Evolutionary conservation across 1,284 basidiomycete species (phyloP), one percentile per base, ranked within the genome.

Genomic region (Tilletiaria anomala): DNA sequence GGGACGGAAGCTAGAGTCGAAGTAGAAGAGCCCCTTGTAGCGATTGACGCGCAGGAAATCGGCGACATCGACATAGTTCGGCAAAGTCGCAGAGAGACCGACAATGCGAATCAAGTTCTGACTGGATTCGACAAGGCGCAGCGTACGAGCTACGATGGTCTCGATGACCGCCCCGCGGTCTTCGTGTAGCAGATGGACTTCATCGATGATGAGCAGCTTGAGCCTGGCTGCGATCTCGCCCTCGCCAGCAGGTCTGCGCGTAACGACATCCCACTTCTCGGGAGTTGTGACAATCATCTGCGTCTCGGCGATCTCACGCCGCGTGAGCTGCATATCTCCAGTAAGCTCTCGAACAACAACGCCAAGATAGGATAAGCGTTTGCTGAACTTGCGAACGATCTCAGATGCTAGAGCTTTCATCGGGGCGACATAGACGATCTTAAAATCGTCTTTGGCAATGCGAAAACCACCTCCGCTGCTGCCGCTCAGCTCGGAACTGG

Each of bases 181-280:
- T 71, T 97, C 93, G 58, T 96, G 94, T 33, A 99, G 75, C 20
- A 99, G 71, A 70, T 99, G 93, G 0, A 99, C 86, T 68, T 99
- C 93, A 58, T 99, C 93, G 50, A 97, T 94, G 60, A 99, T 96
- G 31, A 99, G 74, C 14, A 99, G 73, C 61, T 88, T 88, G 51
- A 97, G 76, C 71, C 79, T 83, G 35, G 54, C 45, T 10, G 86
- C 86, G 18, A 97, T 73, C 65, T 96, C 89, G 11, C 89, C 89
- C 68, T 96, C 89, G 5, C 91, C 89, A 0, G 84, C 87, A 0
- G 91, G 88, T 66, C 94, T 97, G 47, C 93, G 75, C 5, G 93
- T 99, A 1, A 97, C 93, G 0, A 99, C 93, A 56, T 99, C 93
- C 93, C 93, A 99, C 69, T 99, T 99, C 67, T 99, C 93, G 0